Conservation (phyloP, 2,329 filamentous ascomycete genomes). For the Bimuria novae-zelandiae region DNA sequence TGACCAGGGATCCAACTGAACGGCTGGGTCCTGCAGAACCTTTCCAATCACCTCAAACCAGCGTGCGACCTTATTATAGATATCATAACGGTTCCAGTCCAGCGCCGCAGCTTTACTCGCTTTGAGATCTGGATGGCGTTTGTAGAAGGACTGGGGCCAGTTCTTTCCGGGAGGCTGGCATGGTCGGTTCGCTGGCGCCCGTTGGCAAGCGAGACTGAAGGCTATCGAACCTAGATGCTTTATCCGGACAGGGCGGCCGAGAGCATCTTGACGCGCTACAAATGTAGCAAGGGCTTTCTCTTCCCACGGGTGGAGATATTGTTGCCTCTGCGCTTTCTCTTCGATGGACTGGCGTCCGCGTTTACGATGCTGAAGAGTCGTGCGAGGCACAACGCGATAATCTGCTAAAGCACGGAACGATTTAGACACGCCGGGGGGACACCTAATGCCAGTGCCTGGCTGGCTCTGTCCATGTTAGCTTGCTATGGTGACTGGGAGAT, state of each 20-base stretch:
- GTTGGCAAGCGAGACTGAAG: conserved; percentile 16
- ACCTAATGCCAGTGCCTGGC: conserved; percentile 9
- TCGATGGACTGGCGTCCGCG: conserved; percentile 29
- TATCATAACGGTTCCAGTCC: conserved; percentile 17
- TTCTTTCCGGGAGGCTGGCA: conserved; percentile 2
- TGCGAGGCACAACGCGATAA: conserved; percentile 18
- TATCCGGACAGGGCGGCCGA: conserved; percentile 20
- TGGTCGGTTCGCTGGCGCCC: conserved; percentile 3
- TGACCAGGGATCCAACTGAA: too few species aligned
- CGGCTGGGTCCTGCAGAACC: conserved; percentile 2
- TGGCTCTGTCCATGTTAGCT: conserved; percentile 13
- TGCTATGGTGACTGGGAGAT: neutral
- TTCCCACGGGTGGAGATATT: neutral
- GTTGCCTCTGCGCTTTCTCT: neutral
- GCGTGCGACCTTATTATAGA: conserved; percentile 16
- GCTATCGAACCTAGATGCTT: conserved; percentile 24
- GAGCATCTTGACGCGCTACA: conserved; percentile 8
- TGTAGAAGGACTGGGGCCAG: conserved; percentile 11
- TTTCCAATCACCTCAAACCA: conserved; percentile 14
- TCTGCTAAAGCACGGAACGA: conserved; percentile 18
- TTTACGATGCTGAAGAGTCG: conserved; percentile 18
- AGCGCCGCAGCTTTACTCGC: conserved; percentile 9
- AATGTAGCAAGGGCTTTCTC: neutral
- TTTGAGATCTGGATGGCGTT: conserved; percentile 10
- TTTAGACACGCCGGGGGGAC: conserved; percentile 10